Evolutionary conservation across 164 flowering plant genomes (phyloP), one percentile per base, ranked within the genome.

Genomic region (Paratinospora sagittata): DNA sequence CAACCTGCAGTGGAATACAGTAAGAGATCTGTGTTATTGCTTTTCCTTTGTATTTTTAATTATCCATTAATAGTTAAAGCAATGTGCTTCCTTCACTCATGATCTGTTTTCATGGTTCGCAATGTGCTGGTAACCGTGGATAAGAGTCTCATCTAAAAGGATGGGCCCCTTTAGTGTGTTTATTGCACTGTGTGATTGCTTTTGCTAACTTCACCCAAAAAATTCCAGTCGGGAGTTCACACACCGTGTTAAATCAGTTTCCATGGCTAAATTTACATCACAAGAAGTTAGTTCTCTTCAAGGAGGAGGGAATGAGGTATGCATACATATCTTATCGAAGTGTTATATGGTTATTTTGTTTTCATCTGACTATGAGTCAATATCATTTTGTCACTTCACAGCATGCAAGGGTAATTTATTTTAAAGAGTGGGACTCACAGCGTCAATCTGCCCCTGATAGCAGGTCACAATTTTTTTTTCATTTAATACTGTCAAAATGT

Each of bases 1-100:
- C 97, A 63, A 87, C 81, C 43, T 95, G 99, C 65, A 84, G 99
- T 82, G 99, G 99, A 57, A 90, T 95, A 80, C 99, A 95, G 99
- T 95, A 85, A 88, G 97, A 89, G 17, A 49, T 66, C 11, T 33
- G 9, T 63, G 49, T 6, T 6, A 10, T 36, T 19, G 17, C 36
- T 27, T 27, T 70, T 6, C 3, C 12, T 27, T 41, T 27, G 8
- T 13, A 49, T 30, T 43, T 71, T 62, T n/a, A 33, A 43, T 24
- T 9, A 19, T 21, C 16, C 21, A 36, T 49, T 60, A 1, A 57
- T 6, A 14, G 21, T 77, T 21, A 26, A 24, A 11, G 39, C 45
- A 21, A 19, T 72, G 27, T 23, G 16, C 47, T 65, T 65, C 21
- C 13, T 13, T 64, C 24, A 55, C 61, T 55, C 7, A 23, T 55